Evolutionary conservation across 2,329 filamentous ascomycete genomes (phyloP).

Genomic region (Stemphylium vesicarium): DNA sequence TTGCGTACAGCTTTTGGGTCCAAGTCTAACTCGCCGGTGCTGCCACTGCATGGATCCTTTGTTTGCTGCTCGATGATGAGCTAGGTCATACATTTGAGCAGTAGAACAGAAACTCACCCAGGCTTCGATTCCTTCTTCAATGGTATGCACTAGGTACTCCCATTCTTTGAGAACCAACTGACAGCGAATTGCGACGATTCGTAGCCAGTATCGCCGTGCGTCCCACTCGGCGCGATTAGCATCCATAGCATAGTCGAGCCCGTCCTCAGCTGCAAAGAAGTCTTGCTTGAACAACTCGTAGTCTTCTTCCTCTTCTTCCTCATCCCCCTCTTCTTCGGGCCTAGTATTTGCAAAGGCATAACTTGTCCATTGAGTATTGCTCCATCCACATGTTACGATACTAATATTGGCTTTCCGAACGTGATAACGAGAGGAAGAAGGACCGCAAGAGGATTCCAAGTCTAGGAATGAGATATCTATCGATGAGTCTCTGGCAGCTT

Average conservation of each 20-base stretch:
- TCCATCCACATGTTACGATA: slow-evolving; percentile 13
- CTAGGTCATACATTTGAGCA: no score
- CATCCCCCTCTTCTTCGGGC: background rate
- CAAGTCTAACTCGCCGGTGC: background rate
- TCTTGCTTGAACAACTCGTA: background rate
- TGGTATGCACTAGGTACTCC: slow-evolving; percentile 4
- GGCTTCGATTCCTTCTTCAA: slow-evolving; percentile 6
- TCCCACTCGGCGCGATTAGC: slow-evolving; percentile 7
- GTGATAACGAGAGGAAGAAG: background rate
- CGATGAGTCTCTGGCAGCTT: background rate
- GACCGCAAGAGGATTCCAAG: background rate
- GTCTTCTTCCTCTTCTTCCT: background rate
- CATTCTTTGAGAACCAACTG: slow-evolving; percentile 7
- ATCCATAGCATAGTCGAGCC: background rate
- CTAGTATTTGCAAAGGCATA: slow-evolving; percentile 1
- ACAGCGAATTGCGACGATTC: background rate
- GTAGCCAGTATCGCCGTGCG: slow-evolving; percentile 16
- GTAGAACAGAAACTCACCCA: slow-evolving; percentile 6
- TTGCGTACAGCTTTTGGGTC: background rate
- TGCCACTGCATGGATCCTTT: background rate
- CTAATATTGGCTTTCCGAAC: background rate
- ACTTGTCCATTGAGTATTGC: slow-evolving; percentile 4
- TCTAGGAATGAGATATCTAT: background rate
- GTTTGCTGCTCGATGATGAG: background rate
- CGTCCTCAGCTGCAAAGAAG: background rate